These are phyloP conservation scores for Hygrocybe punicea DNA, from an alignment of 768 basidiomycete genomes.

Conservation along the genomic window DNA sequence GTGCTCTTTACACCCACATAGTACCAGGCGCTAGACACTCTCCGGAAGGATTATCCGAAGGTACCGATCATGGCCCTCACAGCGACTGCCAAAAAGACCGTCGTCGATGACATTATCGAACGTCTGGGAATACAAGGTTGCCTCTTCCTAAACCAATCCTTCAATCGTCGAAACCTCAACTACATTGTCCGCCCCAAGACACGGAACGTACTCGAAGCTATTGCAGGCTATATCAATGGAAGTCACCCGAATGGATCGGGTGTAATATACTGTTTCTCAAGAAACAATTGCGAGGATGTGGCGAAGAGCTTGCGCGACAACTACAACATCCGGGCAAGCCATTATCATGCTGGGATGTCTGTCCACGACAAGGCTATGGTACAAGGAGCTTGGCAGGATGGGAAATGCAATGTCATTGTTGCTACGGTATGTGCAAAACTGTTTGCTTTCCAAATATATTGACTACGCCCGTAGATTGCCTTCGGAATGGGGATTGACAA, in stretches of 20 bases:
- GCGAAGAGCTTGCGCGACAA: conserved; percentile 63
- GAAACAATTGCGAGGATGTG: conserved; percentile 74
- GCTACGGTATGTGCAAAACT: conserved; percentile 65
- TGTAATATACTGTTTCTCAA: conserved; percentile 78
- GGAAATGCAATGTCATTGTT: conserved; percentile 75
- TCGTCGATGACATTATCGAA: conserved; percentile 72
- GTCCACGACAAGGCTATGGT: conserved; percentile 57
- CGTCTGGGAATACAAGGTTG: conserved; percentile 61
- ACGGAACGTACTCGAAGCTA: conserved; percentile 49
- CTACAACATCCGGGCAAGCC: conserved; percentile 55
- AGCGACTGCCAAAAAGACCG: conserved; percentile 82
- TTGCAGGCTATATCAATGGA: conserved; percentile 63
- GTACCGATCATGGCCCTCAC: conserved; percentile 96
- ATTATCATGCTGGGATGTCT: conserved; percentile 84
- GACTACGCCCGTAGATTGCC: conserved; percentile 56
- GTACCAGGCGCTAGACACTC: conserved; percentile 64
- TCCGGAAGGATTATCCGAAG: conserved; percentile 71
- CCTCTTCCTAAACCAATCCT: conserved; percentile 71
- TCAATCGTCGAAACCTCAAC: conserved; percentile 88
- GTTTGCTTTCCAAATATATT: conserved; percentile 4
- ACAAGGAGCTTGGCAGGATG: conserved; percentile 72
- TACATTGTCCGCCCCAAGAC: conserved; percentile 56
- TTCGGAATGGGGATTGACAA: conserved; percentile 99
- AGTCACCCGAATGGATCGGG: conserved; percentile 62
- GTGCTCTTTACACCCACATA: conserved; percentile 26